Base-by-base conservation (phyloP, 169 alveolate species). In the Plasmodium chabaudi region DNA sequence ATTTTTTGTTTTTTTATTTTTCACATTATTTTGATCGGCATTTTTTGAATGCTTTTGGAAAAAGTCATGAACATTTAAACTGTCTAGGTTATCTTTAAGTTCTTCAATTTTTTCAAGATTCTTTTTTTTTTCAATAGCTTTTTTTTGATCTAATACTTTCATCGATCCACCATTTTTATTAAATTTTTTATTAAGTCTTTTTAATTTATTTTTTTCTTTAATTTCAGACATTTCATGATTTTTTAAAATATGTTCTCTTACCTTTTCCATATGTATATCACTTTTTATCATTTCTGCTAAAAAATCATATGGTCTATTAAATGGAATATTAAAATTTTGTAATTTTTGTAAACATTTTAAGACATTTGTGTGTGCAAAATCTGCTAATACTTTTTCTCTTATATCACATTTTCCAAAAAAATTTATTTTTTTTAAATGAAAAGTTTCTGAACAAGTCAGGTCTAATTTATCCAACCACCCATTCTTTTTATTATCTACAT, bases 251-350 rank as follows among this genome's bases (percentile, higher is more conserved):
- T 75, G 61, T 10, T 46, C 46, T 21, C 88, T 60, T 3, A 75
- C 74, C 34, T 53, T 75, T 49, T 75, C 88, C 88, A 75, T 75
- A 23, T 75, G 88, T 49, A 63, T 3, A 42, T 75, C 88, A 23
- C 69, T 61, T 39, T 75, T 75, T 44, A 75, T 1, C 88, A 75
- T 75, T 2, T 75, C 88, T 2, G 88, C 88, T 49, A 75, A 47
- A 13, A 75, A 75, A 56, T 75, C 88, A 42, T 75, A 75, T 21
- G 88, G 88, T 42, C 88, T 75, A 67, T 75, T 75, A 46, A 75
- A 75, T 19, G 64, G 15, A 21, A 75, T 75, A 15, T 63, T 49
- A 27, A 75, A 55, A 13, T 23, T 34, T 63, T 75, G 88, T 9
- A 75, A 51, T 55, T 75, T 61, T 67, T 75, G 44, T 67, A 75